A percentile compares a stretch with the other conserved stretches of the same genome.
phyloP scores from a whole-genome alignment of 2,329 filamentous ascomycete genomes.

The Bisporella sp. region DNA sequence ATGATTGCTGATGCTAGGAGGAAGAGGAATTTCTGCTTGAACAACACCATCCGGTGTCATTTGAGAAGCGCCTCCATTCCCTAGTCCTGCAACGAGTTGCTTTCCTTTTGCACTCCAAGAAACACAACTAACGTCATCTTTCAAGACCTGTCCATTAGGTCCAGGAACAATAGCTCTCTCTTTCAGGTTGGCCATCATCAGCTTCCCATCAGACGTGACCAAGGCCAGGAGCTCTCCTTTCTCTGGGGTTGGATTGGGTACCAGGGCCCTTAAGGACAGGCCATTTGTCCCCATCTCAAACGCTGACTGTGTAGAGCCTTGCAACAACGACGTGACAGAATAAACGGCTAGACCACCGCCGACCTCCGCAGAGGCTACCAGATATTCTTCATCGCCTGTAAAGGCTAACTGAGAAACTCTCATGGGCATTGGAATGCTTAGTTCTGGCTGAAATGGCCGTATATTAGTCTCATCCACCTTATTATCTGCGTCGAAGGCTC shows the following conservation, averaged over 20 bases:
- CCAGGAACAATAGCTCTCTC: slow-evolving; percentile 51
- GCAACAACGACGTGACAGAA: slow-evolving; percentile 60
- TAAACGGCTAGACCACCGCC: slow-evolving; percentile 82
- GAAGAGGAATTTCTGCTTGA: slow-evolving; percentile 73
- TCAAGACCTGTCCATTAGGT: slow-evolving; percentile 58
- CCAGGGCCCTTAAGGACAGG: slow-evolving; percentile 63
- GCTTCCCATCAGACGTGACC: slow-evolving; percentile 71
- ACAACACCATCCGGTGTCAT: slow-evolving; percentile 74
- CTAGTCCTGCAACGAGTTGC: slow-evolving; percentile 80
- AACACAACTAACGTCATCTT: slow-evolving; percentile 70
- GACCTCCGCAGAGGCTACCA: slow-evolving; percentile 75
- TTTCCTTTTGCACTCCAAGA: slow-evolving; percentile 94
- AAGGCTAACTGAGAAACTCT: slow-evolving; percentile 86
- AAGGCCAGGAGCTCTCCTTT: slow-evolving; percentile 71
- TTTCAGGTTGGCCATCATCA: slow-evolving; percentile 77
- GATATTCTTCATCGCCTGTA: slow-evolving; percentile 77
- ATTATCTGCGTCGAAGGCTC: slow-evolving; percentile 59
- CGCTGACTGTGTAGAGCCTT: slow-evolving; percentile 58
- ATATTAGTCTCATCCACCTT: slow-evolving; percentile 53
- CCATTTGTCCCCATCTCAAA: slow-evolving; percentile 75
- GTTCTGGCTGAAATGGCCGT: slow-evolving; percentile 65
- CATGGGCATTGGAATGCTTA: slow-evolving; percentile 64
- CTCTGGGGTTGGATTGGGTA: slow-evolving; percentile 73
- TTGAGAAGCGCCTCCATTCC: slow-evolving; percentile 72
- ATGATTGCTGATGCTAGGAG: slow-evolving; percentile 57